Evolutionary conservation across 257 asterid genomes (phyloP).

Genomic region (Nicotiana obtusifolia): DNA sequence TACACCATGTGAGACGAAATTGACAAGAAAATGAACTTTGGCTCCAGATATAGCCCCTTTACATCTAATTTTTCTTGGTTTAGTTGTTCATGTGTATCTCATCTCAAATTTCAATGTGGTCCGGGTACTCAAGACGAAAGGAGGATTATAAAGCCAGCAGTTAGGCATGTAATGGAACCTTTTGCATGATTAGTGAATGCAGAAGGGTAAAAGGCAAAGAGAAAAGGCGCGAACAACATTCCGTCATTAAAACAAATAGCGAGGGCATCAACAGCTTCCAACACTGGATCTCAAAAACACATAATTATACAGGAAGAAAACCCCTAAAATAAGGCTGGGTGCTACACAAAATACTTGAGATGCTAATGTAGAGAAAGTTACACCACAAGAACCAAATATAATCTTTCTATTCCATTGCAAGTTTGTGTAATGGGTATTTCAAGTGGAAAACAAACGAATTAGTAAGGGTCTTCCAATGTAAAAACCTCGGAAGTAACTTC

Average conservation of each 20-base stretch:
- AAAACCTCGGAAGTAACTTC: background rate
- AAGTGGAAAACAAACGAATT: background rate
- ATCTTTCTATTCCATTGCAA: background rate
- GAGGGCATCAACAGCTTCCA: background rate
- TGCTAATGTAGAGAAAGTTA: no score
- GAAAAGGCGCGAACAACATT: no score
- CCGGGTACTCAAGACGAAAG: no score
- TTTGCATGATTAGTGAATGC: no score
- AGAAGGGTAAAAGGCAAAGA: no score
- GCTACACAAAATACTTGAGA: background rate
- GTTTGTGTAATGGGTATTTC: background rate
- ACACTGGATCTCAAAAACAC: background rate
- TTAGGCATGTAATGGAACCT: no score
- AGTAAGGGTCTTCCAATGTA: background rate
- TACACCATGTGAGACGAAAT: no score
- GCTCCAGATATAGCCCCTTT: background rate
- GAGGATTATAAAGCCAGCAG: no score
- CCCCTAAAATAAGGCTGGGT: background rate
- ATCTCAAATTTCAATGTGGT: background rate
- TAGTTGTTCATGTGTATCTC: conserved; percentile 1
- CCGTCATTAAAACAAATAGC: background rate
- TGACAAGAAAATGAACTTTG: background rate
- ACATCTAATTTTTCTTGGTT: background rate
- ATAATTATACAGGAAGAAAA: background rate
- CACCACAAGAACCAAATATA: background rate